phyloP scores from a whole-genome alignment of 176 grass and related monocot species.

The Bothriochloa decipiens region DNA sequence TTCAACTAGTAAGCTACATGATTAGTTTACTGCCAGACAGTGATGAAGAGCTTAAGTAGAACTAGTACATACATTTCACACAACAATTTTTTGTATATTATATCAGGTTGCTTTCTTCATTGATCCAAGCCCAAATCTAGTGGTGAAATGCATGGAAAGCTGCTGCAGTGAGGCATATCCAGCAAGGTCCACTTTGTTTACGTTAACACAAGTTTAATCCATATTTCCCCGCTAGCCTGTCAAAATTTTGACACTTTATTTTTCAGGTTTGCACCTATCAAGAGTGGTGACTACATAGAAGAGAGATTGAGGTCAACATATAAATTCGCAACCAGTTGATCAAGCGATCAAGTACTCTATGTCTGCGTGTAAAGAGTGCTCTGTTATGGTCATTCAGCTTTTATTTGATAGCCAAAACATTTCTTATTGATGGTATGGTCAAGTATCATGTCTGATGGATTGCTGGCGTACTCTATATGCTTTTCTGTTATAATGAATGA shows the following conservation, averaged over 20 bases:
- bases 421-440: no score
- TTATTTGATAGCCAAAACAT: not conserved
- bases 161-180: slow-evolving; percentile 61
- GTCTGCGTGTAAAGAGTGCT: no score
- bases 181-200: slow-evolving; percentile 55
- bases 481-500: not conserved
- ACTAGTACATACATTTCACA: not conserved
- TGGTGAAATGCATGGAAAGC: slow-evolving; percentile 72
- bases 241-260: not conserved
- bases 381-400: no score
- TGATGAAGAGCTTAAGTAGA: not conserved
- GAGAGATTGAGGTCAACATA: slow-evolving; percentile 46
- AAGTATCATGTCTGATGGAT: not conserved
- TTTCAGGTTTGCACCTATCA: slow-evolving; percentile 68
- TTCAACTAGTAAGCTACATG: not conserved
- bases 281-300: slow-evolving; percentile 49
- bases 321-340: not conserved
- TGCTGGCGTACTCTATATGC: not conserved
- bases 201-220: not conserved
- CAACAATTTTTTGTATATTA: not conserved
- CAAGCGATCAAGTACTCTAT: not conserved
- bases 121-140: slow-evolving; percentile 50
- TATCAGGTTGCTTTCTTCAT: slow-evolving; percentile 66
- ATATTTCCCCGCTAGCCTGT: not conserved
- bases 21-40: not conserved